Evolutionary conservation across 805 yeast genomes (phyloP), one percentile per base, ranked within the genome.

Genomic region (Lipomyces starkeyi): DNA sequence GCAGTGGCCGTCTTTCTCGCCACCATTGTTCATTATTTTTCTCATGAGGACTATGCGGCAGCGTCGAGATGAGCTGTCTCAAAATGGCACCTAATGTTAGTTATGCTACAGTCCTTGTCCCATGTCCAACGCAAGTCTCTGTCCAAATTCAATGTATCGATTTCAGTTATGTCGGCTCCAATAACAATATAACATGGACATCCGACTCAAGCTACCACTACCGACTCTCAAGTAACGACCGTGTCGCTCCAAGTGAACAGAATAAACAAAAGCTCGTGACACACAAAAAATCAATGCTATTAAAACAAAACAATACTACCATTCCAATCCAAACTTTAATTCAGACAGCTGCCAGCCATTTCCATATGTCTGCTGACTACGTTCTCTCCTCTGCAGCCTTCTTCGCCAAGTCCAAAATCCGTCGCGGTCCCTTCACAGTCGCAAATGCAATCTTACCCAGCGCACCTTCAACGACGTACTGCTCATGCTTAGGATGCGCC

Each of bases 351-450:
- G 3, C 49, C 22, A 13, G 49, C 49, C 5, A 17, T 43, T 8
- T 43, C 49, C 49, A n/a, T 25, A 17, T 5, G 9, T 5, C 22
- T 43, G 7, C 22, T 43, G 7, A 43, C 49, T 43, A 20, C 61
- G 17, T 29, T 40, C 29, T 37, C 61, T 20, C 47, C 20, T 53
- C 34, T 13, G 56, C 34, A n/a, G 34, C 27, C 43, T 37, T 59
- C 64, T 67, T 63, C 13, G 73, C 59, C 2, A 74, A 83, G 73
- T 88, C 92, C 76, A 93, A 83, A 75, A 91, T 92, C 78, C 89
- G 92, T 81, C 97, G 88, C 70, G 97, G 98, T 72, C 90, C 89
- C 77, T 91, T 92, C 74, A 92, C 91, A 34, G 88, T 85, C 55
- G 91, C 89, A 73, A 88, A 83, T 13, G 93, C 86, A 66, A 93